Evolutionary conservation across 192 early-diverging fungal genomes (phyloP), one percentile per base, ranked within the genome.

Genomic region (Cetraspora pellucida): DNA sequence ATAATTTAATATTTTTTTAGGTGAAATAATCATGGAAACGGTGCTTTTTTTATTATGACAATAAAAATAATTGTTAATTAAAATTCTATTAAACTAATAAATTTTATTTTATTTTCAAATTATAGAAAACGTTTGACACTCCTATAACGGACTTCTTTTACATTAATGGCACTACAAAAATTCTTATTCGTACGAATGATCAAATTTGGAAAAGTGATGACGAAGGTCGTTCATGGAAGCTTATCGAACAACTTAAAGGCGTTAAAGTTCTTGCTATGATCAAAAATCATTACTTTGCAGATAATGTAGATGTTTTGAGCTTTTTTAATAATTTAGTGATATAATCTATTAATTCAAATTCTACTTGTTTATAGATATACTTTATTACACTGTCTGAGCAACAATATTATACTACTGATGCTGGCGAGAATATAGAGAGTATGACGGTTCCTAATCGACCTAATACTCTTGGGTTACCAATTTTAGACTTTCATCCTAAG

Each of bases 401-500:
- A 2, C 91, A 89, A 37, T 82, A 89, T 57, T 83, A 88, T 44
- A 93, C 91, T 0, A 86, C 81, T n/a, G 91, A 95, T 69, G 80
- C 82, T 23, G 90, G 87, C 10, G 78, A 79, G 43, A 88, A 86
- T 19, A 86, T 89, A 72, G 84, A 88, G 14, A 21, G 68, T 19
- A 57, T 97, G 44, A 80, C 83, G 5, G 75, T 89, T 13, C 93
- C 93, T 6, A 72, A 82, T 19, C 14, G 69, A 21, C 94, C 93
- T 10, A 91, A 92, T n/a, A 76, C 79, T 14, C 74, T 94, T 17
- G 82, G 86, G n/a, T 81, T 86, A 23, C 83, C 84, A 27, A 81
- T 90, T 27, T 64, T 94, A 63, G 88, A 89, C 47, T 99, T 97
- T 87, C 96, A 99, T 75, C 93, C 95, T 19, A 86, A 90, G 0